phyloP scores from a whole-genome alignment of 805 yeast species.

The Saturnispora dispora region DNA sequence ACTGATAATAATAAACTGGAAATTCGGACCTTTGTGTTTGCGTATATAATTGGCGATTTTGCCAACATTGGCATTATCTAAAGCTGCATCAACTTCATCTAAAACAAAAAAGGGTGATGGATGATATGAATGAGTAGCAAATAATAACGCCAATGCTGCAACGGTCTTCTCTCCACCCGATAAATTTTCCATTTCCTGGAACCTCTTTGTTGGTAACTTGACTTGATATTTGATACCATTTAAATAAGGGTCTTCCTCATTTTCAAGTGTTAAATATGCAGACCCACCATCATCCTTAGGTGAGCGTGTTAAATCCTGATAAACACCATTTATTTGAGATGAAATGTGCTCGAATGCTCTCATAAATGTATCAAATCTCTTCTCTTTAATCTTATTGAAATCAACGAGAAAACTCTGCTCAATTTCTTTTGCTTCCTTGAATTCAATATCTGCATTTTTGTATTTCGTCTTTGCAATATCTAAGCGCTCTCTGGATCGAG shows the following conservation, averaged over 20 bases:
- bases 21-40: slow-evolving; percentile 61
- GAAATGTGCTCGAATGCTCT: slow-evolving; percentile 73
- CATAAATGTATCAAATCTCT: slow-evolving; percentile 56
- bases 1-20: slow-evolving; percentile 90
- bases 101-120: slow-evolving; percentile 94
- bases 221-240: slow-evolving; percentile 86
- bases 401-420: slow-evolving; percentile 47
- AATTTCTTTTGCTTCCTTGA: slow-evolving; percentile 47
- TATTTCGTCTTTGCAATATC: slow-evolving; percentile 56
- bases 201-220: slow-evolving; percentile 92
- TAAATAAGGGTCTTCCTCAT: slow-evolving; percentile 81
- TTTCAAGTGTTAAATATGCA: slow-evolving; percentile 81
- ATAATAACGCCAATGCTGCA: slow-evolving; percentile 88
- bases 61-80: slow-evolving; percentile 81
- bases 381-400: slow-evolving; percentile 50
- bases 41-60: slow-evolving; percentile 80
- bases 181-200: slow-evolving; percentile 81
- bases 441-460: slow-evolving; percentile 54
- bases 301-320: slow-evolving; percentile 77
- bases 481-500: slow-evolving; percentile 69
- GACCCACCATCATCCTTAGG: slow-evolving; percentile 70
- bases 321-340: slow-evolving; percentile 59
- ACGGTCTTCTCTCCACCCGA: slow-evolving; percentile 97
- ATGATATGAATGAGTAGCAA: slow-evolving; percentile 82
- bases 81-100: slow-evolving; percentile 97